Conservation (phyloP, 1,284 basidiomycete species). For the Cutaneotrichosporon sp. region DNA sequence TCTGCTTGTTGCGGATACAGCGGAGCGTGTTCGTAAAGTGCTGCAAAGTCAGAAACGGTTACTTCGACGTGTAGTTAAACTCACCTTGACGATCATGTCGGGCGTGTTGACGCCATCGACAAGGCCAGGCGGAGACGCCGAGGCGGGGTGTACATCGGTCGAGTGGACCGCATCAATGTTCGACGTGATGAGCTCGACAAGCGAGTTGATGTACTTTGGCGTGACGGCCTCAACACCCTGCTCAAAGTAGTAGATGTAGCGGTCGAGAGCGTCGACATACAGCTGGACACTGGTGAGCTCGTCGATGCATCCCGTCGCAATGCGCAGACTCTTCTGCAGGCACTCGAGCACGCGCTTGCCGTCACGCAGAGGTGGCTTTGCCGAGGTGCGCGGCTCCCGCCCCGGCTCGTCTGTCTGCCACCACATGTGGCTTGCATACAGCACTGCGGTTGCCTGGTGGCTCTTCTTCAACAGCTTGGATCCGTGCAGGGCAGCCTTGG, state of each 20-base stretch:
- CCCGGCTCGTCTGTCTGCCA: conserved; percentile 70
- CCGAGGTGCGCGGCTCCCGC: conserved; percentile 17
- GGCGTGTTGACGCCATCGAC: conserved; percentile 85
- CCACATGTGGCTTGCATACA: conserved; percentile 90
- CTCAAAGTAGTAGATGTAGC: conserved; percentile 88
- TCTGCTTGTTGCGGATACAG: conserved; percentile 59
- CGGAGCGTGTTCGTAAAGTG: conserved; percentile 87
- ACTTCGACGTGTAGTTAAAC: conserved; percentile 9
- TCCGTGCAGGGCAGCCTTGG: conserved; percentile 89
- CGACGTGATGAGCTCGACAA: conserved; percentile 85
- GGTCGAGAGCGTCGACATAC: conserved; percentile 88
- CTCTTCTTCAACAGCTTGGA: conserved; percentile 93
- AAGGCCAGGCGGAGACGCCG: conserved; percentile 70
- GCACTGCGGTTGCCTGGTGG: conserved; percentile 90
- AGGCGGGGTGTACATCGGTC: conserved; percentile 75
- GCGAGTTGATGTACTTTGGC: conserved; percentile 87
- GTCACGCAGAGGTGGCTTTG: conserved; percentile 68
- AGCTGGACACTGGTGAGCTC: conserved; percentile 90
- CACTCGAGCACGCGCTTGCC: conserved; percentile 94
- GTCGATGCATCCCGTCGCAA: conserved; percentile 88
- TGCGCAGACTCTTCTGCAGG: conserved; percentile 85
- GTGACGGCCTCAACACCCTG: conserved; percentile 83
- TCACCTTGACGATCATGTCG: conserved; percentile 66
- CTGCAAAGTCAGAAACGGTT: too few relatives aligned
- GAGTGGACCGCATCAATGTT: conserved; percentile 82